These are phyloP conservation scores for Pisolithus tinctorius DNA, from an alignment of 768 basidiomycete genomes.

Conservation along the genomic window DNA sequence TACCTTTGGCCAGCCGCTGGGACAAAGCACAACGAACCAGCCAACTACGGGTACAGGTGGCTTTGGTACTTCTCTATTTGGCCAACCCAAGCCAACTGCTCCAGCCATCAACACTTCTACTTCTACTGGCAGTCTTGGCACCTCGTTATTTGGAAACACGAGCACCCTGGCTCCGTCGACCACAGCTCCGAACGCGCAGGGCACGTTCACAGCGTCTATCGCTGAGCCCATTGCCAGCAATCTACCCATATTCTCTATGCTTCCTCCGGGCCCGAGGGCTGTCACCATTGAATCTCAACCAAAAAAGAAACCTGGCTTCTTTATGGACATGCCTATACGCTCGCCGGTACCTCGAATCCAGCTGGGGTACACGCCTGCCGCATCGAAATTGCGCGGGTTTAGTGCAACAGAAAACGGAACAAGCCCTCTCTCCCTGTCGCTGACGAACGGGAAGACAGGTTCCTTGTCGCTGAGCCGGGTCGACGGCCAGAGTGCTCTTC, in stretches of 20 bases:
- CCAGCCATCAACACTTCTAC: slow-evolving; percentile 39
- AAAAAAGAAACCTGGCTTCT: slow-evolving; percentile 74
- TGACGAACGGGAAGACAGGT: slow-evolving; percentile 50
- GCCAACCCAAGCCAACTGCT: slow-evolving; percentile 41
- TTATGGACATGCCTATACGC: slow-evolving; percentile 72
- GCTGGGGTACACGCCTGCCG: slow-evolving; percentile 57
- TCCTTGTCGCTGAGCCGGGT: slow-evolving; percentile 47
- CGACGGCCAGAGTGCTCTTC: slow-evolving; percentile 35
- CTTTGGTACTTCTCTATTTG: slow-evolving; percentile 44
- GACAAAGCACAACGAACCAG: slow-evolving; percentile 36
- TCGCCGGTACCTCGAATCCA: slow-evolving; percentile 60
- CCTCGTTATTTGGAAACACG: slow-evolving; percentile 34
- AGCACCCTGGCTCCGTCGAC: slow-evolving; percentile 35
- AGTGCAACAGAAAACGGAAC: slow-evolving; percentile 31
- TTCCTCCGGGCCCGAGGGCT: slow-evolving; percentile 63
- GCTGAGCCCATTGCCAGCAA: slow-evolving; percentile 75
- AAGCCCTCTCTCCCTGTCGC: slow-evolving; percentile 36
- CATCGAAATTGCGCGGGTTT: slow-evolving; percentile 67
- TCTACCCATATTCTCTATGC: slow-evolving; percentile 67
- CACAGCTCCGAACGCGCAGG: slow-evolving; percentile 41
- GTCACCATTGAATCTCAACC: slow-evolving; percentile 52
- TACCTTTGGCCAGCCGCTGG: slow-evolving; percentile 49
- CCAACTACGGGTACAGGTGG: slow-evolving; percentile 23
- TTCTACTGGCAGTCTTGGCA: slow-evolving; percentile 32
- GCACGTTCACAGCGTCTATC: slow-evolving; percentile 75